Conservation (phyloP, 768 basidiomycete genomes). For the Agaricus bisporus region DNA sequence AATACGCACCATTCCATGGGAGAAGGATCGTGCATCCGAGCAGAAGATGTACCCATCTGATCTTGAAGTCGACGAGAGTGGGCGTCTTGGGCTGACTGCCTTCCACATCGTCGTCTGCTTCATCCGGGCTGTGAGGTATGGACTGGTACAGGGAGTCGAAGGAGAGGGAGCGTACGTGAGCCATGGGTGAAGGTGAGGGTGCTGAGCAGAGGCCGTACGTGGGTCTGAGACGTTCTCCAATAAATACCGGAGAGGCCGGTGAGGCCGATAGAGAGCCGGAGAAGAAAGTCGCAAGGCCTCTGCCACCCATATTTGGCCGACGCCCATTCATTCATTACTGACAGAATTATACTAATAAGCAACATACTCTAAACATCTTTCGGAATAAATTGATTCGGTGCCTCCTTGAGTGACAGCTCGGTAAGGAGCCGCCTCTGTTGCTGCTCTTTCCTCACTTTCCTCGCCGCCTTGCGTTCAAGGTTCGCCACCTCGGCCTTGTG, state of each 20-base stretch:
- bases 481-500: slow-evolving; percentile 41
- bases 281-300: not conserved
- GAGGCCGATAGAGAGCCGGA: not conserved
- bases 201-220: not conserved
- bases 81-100: slow-evolving; percentile 13
- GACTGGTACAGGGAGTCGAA: slow-evolving; percentile 18
- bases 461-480: slow-evolving; percentile 49
- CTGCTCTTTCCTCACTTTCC: slow-evolving; percentile 44
- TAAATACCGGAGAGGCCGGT: not conserved
- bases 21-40: slow-evolving; percentile 76
- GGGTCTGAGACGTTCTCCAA: not conserved
- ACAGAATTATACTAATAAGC: no score
- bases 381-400: slow-evolving; percentile 58
- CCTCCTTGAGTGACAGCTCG: slow-evolving; percentile 45
- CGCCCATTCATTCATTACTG: not conserved
- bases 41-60: slow-evolving; percentile 63
- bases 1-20: slow-evolving; percentile 80
- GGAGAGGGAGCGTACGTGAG: not conserved
- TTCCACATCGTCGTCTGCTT: slow-evolving; percentile 9
- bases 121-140: slow-evolving; percentile 13
- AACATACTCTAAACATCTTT: slow-evolving; percentile 15
- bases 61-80: slow-evolving; percentile 33
- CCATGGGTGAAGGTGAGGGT: not conserved
- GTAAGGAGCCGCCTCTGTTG: slow-evolving; percentile 52
- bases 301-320: not conserved